A percentile compares a stretch with the other conserved stretches of the same genome.
These are phyloP conservation scores for Pichia insulana DNA, from an alignment of 805 yeast species.

Conservation along the genomic window DNA sequence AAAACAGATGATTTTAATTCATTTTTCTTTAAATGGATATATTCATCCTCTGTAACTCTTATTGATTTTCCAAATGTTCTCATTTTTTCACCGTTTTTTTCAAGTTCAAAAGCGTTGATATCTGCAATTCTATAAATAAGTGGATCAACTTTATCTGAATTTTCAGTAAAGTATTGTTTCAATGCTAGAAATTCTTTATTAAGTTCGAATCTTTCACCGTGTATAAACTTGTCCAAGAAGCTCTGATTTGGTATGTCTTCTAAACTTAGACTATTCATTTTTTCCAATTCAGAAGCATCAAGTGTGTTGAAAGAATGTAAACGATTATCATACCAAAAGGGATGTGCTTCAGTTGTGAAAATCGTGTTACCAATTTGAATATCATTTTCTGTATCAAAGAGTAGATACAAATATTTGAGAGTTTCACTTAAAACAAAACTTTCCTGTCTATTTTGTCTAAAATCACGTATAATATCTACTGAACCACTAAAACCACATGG, in stretches of 20 bases:
- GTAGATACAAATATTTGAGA: conserved; percentile 67
- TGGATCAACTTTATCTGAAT: conserved; percentile 1
- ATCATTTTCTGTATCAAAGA: conserved; percentile 67
- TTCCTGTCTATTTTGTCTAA: conserved; percentile 77
- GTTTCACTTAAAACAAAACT: conserved; percentile 85
- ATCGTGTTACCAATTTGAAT: conserved; percentile 31
- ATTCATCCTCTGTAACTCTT: neutral
- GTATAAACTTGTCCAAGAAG: neutral
- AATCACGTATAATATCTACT: conserved; percentile 56
- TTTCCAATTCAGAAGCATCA: conserved; percentile 12
- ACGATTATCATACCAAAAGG: conserved; percentile 57
- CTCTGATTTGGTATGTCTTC: conserved; percentile 1
- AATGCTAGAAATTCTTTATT: conserved; percentile 13
- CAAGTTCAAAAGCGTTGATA: neutral
- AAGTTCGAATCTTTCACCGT: conserved; percentile 3
- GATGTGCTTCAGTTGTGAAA: conserved; percentile 89
- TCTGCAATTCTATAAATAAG: neutral
- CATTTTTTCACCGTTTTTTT: neutral
- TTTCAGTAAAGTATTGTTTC: conserved; percentile 7
- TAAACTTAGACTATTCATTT: conserved; percentile 8
- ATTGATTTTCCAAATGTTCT: neutral
- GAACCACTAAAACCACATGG: conserved; percentile 78
- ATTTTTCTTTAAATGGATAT: neutral
- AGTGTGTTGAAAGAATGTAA: conserved; percentile 10
- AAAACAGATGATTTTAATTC: neutral